Evolutionary conservation across 345 rosid genomes (phyloP), one percentile per base, ranked within the genome.

Genomic region (Corchorus olitorius): DNA sequence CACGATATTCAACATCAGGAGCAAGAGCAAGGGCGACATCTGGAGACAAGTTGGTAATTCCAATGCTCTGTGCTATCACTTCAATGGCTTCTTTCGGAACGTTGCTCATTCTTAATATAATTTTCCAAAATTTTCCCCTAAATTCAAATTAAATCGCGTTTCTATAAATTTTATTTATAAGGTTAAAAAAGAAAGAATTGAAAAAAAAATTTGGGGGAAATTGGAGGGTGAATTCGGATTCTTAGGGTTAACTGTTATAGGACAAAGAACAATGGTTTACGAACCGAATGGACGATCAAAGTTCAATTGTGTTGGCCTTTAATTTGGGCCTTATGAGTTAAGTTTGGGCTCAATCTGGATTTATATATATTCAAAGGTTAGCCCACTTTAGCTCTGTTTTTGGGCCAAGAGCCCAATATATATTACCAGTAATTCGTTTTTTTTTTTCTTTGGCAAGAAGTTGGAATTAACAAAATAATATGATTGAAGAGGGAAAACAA

Each of bases 1-100:
- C 82, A n/a, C 96, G 93, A 81, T 89, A 89, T 80, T 94, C 97
- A n/a, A 92, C 97, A 82, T 92, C 97, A 12, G 92, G 89, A 41
- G 90, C 93, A 17, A 94, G 84, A 53, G 90, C 85, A 6, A 39
- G 81, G 27, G 97, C 82, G 39, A 91, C 93, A 27, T 94, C 97
- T 5, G 97, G 75, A 43, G 96, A 82, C 79, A 91, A 82, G 85
- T 83, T 87, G 65, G 93, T 76, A 72, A 94, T 83, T 70, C 97
- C 98, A 11, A 91, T 84, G 86, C 89, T 92, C 90, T 92, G 97
- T 10, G 98, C 94, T 50, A 91, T 80, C 54, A 94, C 97, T 83
- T 94, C 93, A 52, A 94, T 88, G 46, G 98, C 85, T 81, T 94
- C 97, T 84, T 91, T 91, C 6, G 96, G 86, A 66, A 89, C 85